Evolutionary conservation across 148 eudicot species (phyloP).

Genomic region (Vaccinium macrocarpon): DNA sequence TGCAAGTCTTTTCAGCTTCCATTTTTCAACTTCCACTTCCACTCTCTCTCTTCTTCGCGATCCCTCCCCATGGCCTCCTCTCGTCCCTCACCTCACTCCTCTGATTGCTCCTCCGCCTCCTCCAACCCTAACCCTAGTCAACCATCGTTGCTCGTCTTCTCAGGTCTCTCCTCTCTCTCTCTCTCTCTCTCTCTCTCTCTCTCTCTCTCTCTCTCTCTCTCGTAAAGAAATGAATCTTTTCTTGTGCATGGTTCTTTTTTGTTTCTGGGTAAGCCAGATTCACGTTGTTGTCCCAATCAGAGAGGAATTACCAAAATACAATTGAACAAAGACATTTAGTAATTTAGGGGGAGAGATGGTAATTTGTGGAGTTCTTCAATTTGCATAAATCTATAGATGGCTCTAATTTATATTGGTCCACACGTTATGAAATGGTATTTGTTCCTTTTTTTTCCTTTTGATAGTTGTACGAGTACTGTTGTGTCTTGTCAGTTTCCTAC

Average conservation of each 20-base stretch:
- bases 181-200: neutral
- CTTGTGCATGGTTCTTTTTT: neutral
- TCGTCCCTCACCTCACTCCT: constrained; percentile 7
- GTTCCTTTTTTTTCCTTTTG: neutral
- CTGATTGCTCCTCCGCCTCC: constrained; percentile 30
- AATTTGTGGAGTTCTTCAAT: neutral
- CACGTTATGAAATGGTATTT: neutral
- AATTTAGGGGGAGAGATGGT: no score
- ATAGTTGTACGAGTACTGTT: neutral
- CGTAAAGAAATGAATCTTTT: neutral
- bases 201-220: neutral
- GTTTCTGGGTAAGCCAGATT: neutral
- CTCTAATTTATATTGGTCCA: neutral
- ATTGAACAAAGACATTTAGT: neutral
- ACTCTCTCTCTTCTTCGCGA: constrained; percentile 5
- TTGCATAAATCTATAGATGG: neutral
- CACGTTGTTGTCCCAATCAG: neutral
- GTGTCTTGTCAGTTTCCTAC: neutral
- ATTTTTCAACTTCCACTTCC: neutral
- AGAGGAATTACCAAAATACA: neutral
- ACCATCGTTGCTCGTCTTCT: constrained; percentile 76
- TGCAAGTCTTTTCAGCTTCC: constrained; percentile 16
- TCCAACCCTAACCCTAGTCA: constrained; percentile 18
- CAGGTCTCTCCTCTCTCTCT: constrained; percentile 39
- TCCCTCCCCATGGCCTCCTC: constrained; percentile 16